Base-by-base conservation (phyloP, 2,329 filamentous ascomycete species). In the Lachnellula arida region DNA sequence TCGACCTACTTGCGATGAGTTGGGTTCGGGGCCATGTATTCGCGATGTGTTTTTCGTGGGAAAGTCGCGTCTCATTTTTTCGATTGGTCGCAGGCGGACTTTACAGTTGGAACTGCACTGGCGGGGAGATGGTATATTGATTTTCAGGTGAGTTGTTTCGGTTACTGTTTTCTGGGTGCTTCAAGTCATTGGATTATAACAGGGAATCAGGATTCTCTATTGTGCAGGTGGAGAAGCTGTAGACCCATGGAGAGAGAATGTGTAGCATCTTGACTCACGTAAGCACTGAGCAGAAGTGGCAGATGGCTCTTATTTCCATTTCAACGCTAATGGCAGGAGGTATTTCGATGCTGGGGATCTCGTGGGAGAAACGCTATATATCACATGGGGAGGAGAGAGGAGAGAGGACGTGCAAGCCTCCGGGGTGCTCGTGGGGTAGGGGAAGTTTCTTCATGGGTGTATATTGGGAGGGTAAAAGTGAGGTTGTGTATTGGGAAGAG, bases 271-370 rank as follows among this genome's bases (percentile, higher is more conserved):
- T 39, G 15, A n/a, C 6, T 39, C 1, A 39, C 35, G 6, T 4
- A 39, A 39, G n/a, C n/a, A n/a, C n/a, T n/a, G n/a, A n/a, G n/a
- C n/a, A n/a, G n/a, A n/a, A n/a, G n/a, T n/a, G n/a, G 35, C 15
- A 37, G 53, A 42, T 44, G 32, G 3, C 1, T 43, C 37, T 11
- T 56, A 39, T 8, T 49, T 52, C n/a, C 53, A 49, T 44, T 49
- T 53, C 46, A 53, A 56, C 23, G 17, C n/a, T 9, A 43, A 53
- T 17, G 44, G 49, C 3, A 49, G 35, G 11, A 25, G 15, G 4
- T 56, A 56, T 23, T 23, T 4, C 49, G 40, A 52, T 5, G 49
- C 49, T n/a, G 42, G 39, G 23, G 2, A 17, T 4, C 28, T 15
- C 2, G 39, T 1, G 12, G 22, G 3, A 35, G 12, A 44, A 19